Evolutionary conservation across 306 rosid genomes (phyloP).

Genomic region (Dalbergia oliveri): DNA sequence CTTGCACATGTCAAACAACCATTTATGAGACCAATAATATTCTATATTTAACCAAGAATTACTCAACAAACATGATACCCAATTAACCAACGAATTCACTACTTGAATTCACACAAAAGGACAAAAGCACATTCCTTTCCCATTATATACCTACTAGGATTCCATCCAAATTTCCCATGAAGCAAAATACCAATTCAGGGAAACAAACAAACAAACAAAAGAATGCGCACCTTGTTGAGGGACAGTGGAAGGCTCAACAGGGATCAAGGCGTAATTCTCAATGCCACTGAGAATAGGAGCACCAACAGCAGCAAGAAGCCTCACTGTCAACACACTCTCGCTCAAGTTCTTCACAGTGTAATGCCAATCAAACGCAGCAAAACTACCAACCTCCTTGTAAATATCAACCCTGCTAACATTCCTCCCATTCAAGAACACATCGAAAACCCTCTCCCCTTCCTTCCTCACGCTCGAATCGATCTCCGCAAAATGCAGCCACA

Average conservation of each 20-base stretch:
- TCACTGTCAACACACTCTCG: conserved; percentile 56
- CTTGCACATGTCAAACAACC: neutral
- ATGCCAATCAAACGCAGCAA: conserved; percentile 69
- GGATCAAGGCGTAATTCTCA: conserved; percentile 90
- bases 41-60: neutral
- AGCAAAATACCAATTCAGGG: neutral
- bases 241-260: conserved; percentile 74
- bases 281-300: conserved; percentile 74
- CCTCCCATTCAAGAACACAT: conserved; percentile 64
- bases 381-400: conserved; percentile 70
- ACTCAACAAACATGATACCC: neutral
- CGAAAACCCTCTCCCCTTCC: conserved; percentile 82
- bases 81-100: neutral
- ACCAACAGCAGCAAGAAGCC: conserved; percentile 67
- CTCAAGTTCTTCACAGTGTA: conserved; percentile 75
- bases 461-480: conserved; percentile 73
- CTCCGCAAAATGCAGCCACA: conserved; percentile 95
- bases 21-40: neutral
- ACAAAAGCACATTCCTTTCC: too few relatives aligned
- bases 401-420: conserved; percentile 75
- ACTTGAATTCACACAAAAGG: too few relatives aligned
- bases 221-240: conserved; percentile 77
- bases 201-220: too few relatives aligned
- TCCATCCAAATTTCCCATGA: neutral
- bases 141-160: neutral